These are phyloP conservation scores for Areca catechu DNA, from an alignment of 176 grass and related monocot genomes.

Conservation along the genomic window DNA sequence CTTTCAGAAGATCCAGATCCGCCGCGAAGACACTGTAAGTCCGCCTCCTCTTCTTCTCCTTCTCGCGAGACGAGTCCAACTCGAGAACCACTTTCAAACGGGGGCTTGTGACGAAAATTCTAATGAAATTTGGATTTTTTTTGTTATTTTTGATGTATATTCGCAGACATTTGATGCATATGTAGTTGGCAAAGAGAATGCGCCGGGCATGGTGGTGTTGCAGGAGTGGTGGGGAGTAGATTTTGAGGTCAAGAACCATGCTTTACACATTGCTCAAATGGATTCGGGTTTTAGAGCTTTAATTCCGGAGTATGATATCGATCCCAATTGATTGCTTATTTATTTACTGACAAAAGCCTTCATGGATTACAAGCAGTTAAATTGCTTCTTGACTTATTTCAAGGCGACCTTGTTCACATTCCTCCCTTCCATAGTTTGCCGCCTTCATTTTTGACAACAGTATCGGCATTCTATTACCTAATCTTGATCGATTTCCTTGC, in stretches of 20 bases:
- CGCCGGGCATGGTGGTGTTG: slow-evolving; percentile 85
- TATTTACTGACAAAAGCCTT: too few relatives aligned
- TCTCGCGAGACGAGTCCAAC: neutral
- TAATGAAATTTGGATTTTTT: neutral
- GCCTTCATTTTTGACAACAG: too few relatives aligned
- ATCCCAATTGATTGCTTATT: neutral
- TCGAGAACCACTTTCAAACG: neutral
- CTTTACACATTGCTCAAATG: slow-evolving; percentile 61
- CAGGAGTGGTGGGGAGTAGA: slow-evolving; percentile 99
- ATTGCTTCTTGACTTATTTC: too few relatives aligned
- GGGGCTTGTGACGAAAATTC: neutral
- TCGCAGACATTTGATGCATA: slow-evolving; percentile 80
- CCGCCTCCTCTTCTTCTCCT: neutral
- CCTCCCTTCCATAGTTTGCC: too few relatives aligned
- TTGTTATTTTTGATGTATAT: neutral
- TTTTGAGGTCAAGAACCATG: slow-evolving; percentile 94
- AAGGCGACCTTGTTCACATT: too few relatives aligned
- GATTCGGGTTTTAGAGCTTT: slow-evolving; percentile 84
- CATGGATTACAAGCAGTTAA: too few relatives aligned
- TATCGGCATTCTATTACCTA: too few relatives aligned
- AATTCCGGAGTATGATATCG: slow-evolving; percentile 76
- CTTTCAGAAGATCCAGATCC: slow-evolving; percentile 34
- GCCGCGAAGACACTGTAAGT: too few relatives aligned
- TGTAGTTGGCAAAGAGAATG: slow-evolving; percentile 91
- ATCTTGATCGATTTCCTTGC: neutral